Percentiles rank a stretch among this genome's conserved stretches.
Conservation (phyloP, 108 stramenopile species). For the Licmophora abbreviata region DNA sequence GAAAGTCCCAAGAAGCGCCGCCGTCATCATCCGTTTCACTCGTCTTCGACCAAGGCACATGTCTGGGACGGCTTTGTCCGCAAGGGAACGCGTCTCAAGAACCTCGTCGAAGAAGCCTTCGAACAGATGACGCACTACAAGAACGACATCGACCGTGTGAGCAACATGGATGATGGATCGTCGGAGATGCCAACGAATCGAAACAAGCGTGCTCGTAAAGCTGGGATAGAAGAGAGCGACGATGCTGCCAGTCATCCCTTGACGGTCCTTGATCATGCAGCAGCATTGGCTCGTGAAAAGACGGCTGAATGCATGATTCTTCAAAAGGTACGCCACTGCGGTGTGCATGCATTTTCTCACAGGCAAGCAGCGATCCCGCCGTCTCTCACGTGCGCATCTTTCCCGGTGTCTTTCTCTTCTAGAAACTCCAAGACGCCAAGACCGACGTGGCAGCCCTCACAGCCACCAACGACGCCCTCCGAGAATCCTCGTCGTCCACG, state of each 20-base stretch:
- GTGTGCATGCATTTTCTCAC: neutral
- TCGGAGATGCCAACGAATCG: neutral
- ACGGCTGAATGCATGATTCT: slow-evolving; percentile 38
- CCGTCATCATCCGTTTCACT: too few relatives aligned
- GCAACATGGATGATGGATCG: slow-evolving; percentile 1
- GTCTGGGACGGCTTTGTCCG: slow-evolving; percentile 48
- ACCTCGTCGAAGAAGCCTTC: slow-evolving; percentile 30
- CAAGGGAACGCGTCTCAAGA: slow-evolving; percentile 33
- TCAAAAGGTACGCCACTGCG: slow-evolving; percentile 33
- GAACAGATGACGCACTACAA: slow-evolving; percentile 21
- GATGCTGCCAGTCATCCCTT: slow-evolving; percentile 5
- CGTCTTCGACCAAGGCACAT: too few relatives aligned
- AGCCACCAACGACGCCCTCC: slow-evolving; percentile 27
- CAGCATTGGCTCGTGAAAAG: slow-evolving; percentile 30
- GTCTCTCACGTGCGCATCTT: neutral
- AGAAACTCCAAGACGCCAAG: slow-evolving; percentile 53
- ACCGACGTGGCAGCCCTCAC: slow-evolving; percentile 30
- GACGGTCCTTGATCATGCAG: slow-evolving; percentile 11
- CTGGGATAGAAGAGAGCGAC: slow-evolving; percentile 4
- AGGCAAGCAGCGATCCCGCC: neutral
- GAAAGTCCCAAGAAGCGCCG: too few relatives aligned
- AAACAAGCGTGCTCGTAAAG: neutral
- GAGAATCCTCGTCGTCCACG: slow-evolving; percentile 25
- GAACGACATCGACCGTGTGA: neutral
- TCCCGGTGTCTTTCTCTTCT: neutral